Evolutionary conservation across 306 rosid genomes (phyloP).

Genomic region (Cicer judaicum): DNA sequence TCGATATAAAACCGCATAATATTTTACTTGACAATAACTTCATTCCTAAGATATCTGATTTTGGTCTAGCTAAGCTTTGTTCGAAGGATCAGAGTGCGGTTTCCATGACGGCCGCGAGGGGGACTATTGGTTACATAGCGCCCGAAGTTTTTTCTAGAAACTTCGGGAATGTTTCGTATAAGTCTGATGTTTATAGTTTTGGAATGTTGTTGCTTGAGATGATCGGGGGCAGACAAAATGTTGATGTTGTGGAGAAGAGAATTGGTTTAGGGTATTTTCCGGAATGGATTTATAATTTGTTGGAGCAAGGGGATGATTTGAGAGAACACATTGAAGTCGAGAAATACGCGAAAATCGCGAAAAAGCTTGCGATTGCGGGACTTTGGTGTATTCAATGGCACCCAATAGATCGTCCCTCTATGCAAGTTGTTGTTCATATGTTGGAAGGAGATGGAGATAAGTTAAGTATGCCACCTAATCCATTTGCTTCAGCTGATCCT

Average conservation of each 20-base stretch:
- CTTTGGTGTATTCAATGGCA: constrained; percentile 39
- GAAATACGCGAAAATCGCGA: constrained; percentile 14
- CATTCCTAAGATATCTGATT: constrained; percentile 33
- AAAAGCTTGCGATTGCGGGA: constrained; percentile 36
- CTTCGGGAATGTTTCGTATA: constrained; percentile 23
- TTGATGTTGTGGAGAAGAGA: neutral
- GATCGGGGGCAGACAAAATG: constrained; percentile 27
- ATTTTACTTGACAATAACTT: constrained; percentile 22
- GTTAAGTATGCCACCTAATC: constrained; percentile 31
- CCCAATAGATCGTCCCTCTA: constrained; percentile 33
- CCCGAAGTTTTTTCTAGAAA: constrained; percentile 30
- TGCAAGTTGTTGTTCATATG: constrained; percentile 42
- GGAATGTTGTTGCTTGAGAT: constrained; percentile 30
- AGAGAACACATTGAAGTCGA: constrained; percentile 31
- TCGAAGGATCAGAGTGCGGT: constrained; percentile 33
- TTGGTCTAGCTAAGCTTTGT: constrained; percentile 35
- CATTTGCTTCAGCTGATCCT: constrained; percentile 39
- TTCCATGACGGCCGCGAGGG: constrained; percentile 28
- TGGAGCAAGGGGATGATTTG: constrained; percentile 26
- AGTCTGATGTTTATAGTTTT: constrained; percentile 25
- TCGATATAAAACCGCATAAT: constrained; percentile 37
- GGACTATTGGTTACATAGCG: constrained; percentile 35
- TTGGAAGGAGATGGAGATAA: constrained; percentile 38
- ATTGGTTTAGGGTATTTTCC: constrained; percentile 18
- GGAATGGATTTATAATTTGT: constrained; percentile 33